Evolutionary conservation across 2,329 filamentous ascomycete species (phyloP).

Genomic region (Xylaria digitata): DNA sequence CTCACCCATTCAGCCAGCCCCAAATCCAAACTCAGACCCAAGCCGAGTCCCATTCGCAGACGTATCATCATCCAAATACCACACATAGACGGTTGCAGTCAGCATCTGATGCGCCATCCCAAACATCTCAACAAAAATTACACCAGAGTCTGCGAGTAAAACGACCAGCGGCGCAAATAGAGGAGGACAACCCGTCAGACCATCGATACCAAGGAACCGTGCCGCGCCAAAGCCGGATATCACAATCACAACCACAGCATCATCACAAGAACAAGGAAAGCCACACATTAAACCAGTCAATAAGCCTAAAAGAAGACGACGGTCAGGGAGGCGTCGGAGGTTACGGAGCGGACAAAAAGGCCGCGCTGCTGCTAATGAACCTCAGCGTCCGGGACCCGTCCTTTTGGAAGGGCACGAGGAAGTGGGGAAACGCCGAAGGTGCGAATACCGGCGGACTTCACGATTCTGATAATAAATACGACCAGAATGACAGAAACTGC

Average conservation of each 20-base stretch:
- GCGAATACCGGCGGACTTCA: neutral
- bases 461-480: neutral
- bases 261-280: constrained; percentile 11
- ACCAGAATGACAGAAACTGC: neutral
- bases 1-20: constrained; percentile 24
- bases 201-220: neutral
- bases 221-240: constrained; percentile 15
- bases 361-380: constrained; percentile 61
- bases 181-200: constrained; percentile 9
- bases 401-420: constrained; percentile 24
- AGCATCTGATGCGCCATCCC: constrained; percentile 20
- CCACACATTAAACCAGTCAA: neutral
- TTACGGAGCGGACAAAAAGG: constrained; percentile 56
- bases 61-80: neutral
- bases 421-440: neutral
- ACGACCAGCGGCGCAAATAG: constrained; percentile 47
- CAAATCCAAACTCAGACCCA: constrained; percentile 10
- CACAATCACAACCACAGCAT: neutral
- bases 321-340: neutral
- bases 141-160: constrained; percentile 39
- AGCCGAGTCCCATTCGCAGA: constrained; percentile 22
- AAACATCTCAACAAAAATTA: neutral
- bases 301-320: constrained; percentile 36
- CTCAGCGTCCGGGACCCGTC: constrained; percentile 55
- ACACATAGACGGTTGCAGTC: constrained; percentile 18